Conservation (phyloP, 306 rosid genomes). For the Castanea sativa region DNA sequence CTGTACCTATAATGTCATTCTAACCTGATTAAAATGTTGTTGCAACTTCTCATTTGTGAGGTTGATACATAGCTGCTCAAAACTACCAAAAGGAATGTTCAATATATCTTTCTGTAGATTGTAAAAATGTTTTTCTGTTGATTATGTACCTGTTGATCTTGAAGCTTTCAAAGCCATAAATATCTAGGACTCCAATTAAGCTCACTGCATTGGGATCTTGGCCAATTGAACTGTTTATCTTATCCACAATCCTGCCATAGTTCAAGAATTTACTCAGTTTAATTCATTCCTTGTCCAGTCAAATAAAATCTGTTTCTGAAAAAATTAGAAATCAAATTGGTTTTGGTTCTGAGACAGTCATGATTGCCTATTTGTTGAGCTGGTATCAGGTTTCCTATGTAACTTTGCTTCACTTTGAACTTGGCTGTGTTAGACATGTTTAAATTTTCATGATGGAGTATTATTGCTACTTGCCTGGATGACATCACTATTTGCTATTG, state of each 20-base stretch:
- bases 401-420: not conserved
- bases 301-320: not conserved
- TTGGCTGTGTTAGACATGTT: not conserved
- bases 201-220: conserved; percentile 72
- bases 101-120: not conserved
- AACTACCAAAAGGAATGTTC: conserved; percentile 41
- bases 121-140: conserved; percentile 7
- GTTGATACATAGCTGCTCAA: conserved; percentile 91
- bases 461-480: not conserved
- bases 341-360: not conserved
- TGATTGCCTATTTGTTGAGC: not conserved
- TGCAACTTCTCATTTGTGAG: conserved; percentile 87
- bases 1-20: conserved; percentile 23
- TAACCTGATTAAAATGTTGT: conserved; percentile 89
- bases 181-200: conserved; percentile 89
- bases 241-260: conserved; percentile 77
- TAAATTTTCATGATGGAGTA: not conserved
- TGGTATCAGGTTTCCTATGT: not conserved
- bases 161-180: conserved; percentile 91
- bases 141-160: conserved; percentile 68
- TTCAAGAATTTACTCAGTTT: conserved; percentile 16
- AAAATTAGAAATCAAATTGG: conserved; percentile 4
- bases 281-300: conserved; percentile 18
- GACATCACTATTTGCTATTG: not conserved
- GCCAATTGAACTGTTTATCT: conserved; percentile 83